Conservation (phyloP, 1,139 yeast genomes). For the Taiozyma sp. region DNA sequence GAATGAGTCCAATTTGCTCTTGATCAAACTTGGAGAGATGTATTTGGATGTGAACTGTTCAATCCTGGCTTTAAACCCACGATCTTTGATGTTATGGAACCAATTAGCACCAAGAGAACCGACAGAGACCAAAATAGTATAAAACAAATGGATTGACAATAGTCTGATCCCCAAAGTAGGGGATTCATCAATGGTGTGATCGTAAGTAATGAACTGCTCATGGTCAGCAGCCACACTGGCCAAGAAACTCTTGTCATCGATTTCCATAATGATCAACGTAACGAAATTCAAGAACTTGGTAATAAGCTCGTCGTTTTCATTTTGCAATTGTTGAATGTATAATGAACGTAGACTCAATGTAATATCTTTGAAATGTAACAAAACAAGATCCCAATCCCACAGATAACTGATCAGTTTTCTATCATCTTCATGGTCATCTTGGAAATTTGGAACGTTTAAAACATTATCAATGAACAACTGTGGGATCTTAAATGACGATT, state of each 20-base stretch:
- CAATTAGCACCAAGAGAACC: conserved; percentile 70
- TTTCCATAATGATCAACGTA: conserved; percentile 43
- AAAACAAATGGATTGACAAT: conserved; percentile 50
- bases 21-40: conserved; percentile 62
- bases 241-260: conserved; percentile 30
- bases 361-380: conserved; percentile 59
- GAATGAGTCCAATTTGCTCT: conserved; percentile 52
- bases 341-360: conserved; percentile 58
- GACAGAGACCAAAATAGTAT: conserved; percentile 47
- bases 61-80: conserved; percentile 23
- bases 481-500: conserved; percentile 31
- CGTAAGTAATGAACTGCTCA: conserved; percentile 20
- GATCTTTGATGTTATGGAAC: conserved; percentile 48
- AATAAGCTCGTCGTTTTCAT: conserved; percentile 36
- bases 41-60: conserved; percentile 57
- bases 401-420: conserved; percentile 39
- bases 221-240: conserved; percentile 29
- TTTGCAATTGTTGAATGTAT: conserved; percentile 51
- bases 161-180: conserved; percentile 33
- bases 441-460: conserved; percentile 14
- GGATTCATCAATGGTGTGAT: conserved; percentile 17
- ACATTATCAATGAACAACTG: conserved; percentile 28
- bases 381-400: conserved; percentile 67
- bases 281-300: conserved; percentile 43
- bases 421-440: conserved; percentile 28